A percentile compares a stretch with the other conserved stretches of the same genome.
Evolutionary conservation across 2,329 filamentous ascomycete species (phyloP).

Genomic region (Arthrinium phaeospermum): DNA sequence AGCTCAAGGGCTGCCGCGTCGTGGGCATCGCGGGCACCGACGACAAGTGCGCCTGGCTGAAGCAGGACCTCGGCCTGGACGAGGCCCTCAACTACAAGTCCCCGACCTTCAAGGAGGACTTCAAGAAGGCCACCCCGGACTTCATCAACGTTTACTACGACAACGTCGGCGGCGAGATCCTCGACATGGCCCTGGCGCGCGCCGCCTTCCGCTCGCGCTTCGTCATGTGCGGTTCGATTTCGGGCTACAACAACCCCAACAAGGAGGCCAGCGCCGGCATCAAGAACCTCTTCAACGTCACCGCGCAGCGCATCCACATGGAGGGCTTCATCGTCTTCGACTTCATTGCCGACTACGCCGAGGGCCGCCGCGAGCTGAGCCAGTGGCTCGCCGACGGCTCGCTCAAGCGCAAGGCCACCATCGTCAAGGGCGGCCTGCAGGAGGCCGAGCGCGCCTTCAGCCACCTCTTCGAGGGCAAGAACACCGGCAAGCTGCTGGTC

Average conservation of each 20-base stretch:
- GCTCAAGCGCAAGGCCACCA: constrained; percentile 56
- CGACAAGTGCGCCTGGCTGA: constrained; percentile 75
- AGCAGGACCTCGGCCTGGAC: constrained; percentile 57
- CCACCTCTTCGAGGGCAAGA: constrained; percentile 70
- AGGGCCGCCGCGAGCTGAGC: constrained; percentile 17
- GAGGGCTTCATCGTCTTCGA: constrained; percentile 25
- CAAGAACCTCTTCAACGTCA: constrained; percentile 24
- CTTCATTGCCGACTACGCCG: constrained; percentile 13
- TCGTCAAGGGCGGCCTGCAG: constrained; percentile 71
- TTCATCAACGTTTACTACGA: constrained; percentile 74
- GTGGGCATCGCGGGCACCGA: constrained; percentile 82
- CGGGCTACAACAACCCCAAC: constrained; percentile 43
- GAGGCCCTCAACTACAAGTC: constrained; percentile 88
- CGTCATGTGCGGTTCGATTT: constrained; percentile 56
- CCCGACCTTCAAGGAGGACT: constrained; percentile 71
- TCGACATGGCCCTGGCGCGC: constrained; percentile 40
- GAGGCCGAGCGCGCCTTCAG: constrained; percentile 68
- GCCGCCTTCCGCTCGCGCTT: constrained; percentile 26
- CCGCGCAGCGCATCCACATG: constrained; percentile 24
- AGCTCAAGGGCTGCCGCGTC: constrained; percentile 78
- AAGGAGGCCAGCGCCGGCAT: constrained; percentile 23
- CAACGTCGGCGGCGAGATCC: constrained; percentile 59
- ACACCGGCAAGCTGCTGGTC: constrained; percentile 71
- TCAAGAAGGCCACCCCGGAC: constrained; percentile 73
- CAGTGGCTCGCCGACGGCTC: constrained; percentile 26